Evolutionary conservation across 2,329 filamentous ascomycete species (phyloP), one percentile per base, ranked within the genome.

Genomic region (Hypoxylon rubiginosum): DNA sequence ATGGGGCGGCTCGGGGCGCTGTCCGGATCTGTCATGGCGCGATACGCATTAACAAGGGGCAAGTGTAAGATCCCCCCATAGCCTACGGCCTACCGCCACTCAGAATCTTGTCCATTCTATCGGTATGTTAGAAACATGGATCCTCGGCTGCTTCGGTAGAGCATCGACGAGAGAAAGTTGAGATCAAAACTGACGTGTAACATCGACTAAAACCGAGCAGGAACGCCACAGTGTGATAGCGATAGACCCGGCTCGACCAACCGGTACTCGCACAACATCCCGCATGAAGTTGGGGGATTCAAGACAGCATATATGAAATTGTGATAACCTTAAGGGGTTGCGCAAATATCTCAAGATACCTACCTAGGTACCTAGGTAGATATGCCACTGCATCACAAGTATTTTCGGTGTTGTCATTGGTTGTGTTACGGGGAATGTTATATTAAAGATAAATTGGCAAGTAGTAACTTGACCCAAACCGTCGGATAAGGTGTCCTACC

Each of bases 371-470:
- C 6, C n/a, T n/a, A n/a, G n/a, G n/a, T n/a, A 32, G 48, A 48
- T 32, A 43, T 48, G 56, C 26, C 26, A 50, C 41, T 54, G 19
- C 32, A 64, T 58, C 53, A 62, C 58, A 17, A 30, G 26, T n/a
- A 13, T 24, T 51, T 26, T n/a, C n/a, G n/a, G 39, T 32, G 15
- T 19, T 45, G 28, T 13, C 8, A 59, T 65, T 68, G 54, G 45
- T 10, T 21, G 19, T 34, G 7, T 4, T 21, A 17, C 39, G 19
- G 13, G 19, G 41, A 49, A 53, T 10, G 24, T 62, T 45, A 46
- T 45, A 43, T 52, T 54, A 45, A 67, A 55, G 36, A 3, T 36
- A 61, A 48, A 51, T 67, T 68, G 51, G 34, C 34, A 28, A 48
- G 36, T 15, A 28, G 45, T 39, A 46, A 53, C 50, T 24, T 36